Conservation (phyloP, 352 stramenopile species). For the Plasmopara halstedii region DNA sequence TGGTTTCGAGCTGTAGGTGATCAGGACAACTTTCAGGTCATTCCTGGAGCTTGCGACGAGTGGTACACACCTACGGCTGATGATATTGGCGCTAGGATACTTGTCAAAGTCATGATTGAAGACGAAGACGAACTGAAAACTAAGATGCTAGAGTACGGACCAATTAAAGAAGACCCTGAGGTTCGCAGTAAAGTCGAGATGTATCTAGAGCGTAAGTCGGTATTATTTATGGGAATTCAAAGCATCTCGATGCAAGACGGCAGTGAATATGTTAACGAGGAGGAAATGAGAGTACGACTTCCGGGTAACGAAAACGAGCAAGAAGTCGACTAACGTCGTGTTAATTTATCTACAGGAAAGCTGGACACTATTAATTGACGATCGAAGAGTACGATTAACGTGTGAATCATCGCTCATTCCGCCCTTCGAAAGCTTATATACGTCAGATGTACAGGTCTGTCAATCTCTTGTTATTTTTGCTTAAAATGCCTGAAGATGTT, state of each 20-base stretch:
- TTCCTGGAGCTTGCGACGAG: constrained; percentile 55
- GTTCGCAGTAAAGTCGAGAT: constrained; percentile 82
- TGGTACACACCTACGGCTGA: constrained; percentile 77
- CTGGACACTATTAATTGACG: constrained; percentile 77
- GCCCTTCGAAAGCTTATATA: constrained; percentile 74
- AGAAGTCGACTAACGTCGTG: neutral
- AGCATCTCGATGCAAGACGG: constrained; percentile 52
- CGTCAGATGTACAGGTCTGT: constrained; percentile 49
- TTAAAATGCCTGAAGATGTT: neutral
- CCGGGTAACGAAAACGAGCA: neutral
- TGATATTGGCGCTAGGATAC: constrained; percentile 67
- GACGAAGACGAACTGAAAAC: constrained; percentile 62
- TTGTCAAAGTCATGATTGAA: constrained; percentile 71
- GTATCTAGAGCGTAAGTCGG: constrained; percentile 69
- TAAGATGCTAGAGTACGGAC: constrained; percentile 78
- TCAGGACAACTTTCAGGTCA: constrained; percentile 63
- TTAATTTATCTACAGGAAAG: constrained; percentile 42
- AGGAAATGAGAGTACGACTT: constrained; percentile 47
- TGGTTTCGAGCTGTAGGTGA: constrained; percentile 68
- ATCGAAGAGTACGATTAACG: constrained; percentile 61
- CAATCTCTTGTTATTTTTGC: neutral
- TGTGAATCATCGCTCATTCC: constrained; percentile 78
- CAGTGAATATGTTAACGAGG: constrained; percentile 47
- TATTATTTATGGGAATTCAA: constrained; percentile 68
- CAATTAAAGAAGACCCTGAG: constrained; percentile 77